Conservation (phyloP, 305 asterid species). For the Rubia tinctorum region DNA sequence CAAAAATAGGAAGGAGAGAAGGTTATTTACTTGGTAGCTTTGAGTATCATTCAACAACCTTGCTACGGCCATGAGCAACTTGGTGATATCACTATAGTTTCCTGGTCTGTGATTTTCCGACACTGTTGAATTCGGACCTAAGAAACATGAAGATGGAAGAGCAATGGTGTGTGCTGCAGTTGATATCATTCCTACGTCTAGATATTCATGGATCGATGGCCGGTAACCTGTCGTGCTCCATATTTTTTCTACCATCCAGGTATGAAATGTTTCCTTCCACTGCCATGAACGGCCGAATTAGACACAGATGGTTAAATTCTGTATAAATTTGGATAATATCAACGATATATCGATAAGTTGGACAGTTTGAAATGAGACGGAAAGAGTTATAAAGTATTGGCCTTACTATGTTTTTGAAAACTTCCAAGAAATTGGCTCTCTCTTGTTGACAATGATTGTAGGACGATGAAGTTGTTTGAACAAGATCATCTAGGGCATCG, state of each 20-base stretch:
- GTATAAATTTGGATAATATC: neutral
- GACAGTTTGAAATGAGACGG: too few relatives aligned
- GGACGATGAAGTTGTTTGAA: slow-evolving; percentile 26
- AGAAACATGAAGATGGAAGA: slow-evolving; percentile 40
- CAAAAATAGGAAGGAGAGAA: too few relatives aligned
- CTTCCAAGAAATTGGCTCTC: slow-evolving; percentile 15
- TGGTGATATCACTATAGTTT: slow-evolving; percentile 35
- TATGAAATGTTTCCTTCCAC: slow-evolving; percentile 58
- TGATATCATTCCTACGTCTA: slow-evolving; percentile 42
- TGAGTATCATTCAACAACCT: slow-evolving; percentile 54
- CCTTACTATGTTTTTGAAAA: slow-evolving; percentile 45
- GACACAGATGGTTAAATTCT: neutral
- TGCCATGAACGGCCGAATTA: neutral
- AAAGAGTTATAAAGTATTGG: neutral
- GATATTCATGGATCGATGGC: slow-evolving; percentile 50
- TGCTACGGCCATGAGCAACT: slow-evolving; percentile 43
- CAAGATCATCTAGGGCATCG: slow-evolving; percentile 50
- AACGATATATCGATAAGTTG: too few relatives aligned
- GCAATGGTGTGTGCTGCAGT: slow-evolving; percentile 40
- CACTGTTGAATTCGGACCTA: slow-evolving; percentile 15
- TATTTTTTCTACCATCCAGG: slow-evolving; percentile 57
- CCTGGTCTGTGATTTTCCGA: slow-evolving; percentile 14
- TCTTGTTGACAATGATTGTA: slow-evolving; percentile 21
- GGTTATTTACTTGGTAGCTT: slow-evolving; percentile 47
- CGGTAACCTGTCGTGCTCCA: slow-evolving; percentile 45